phyloP scores from a whole-genome alignment of 2,329 filamentous ascomycete species.

The Cordyceps javanica region DNA sequence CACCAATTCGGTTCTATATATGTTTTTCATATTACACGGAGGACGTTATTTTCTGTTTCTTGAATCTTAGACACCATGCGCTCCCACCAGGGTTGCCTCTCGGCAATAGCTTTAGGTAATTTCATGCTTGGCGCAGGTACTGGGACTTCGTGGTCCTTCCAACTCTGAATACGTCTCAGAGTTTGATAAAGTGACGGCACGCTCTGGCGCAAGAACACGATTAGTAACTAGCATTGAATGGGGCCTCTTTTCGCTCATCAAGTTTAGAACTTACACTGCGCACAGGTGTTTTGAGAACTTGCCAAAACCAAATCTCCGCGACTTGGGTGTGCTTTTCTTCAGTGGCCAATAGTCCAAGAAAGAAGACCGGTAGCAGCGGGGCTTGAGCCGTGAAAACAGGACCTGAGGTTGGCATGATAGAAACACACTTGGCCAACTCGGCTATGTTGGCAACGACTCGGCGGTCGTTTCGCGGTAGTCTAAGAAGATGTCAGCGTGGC shows the following conservation, averaged over 20 bases:
- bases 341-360: conserved; percentile 32
- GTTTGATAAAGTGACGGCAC: conserved; percentile 32
- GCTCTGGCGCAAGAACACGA: conserved; percentile 25
- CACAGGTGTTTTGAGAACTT: conserved; percentile 30
- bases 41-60: conserved; percentile 26
- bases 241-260: not conserved
- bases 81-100: conserved; percentile 35
- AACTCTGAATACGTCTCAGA: conserved; percentile 28
- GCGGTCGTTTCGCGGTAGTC: conserved; percentile 31
- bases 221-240: conserved; percentile 11
- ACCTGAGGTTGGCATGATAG: conserved; percentile 36
- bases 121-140: conserved; percentile 12
- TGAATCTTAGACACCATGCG: conserved; percentile 28
- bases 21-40: conserved; percentile 32
- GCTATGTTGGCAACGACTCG: conserved; percentile 26
- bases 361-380: conserved; percentile 35
- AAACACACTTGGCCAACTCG: conserved; percentile 31
- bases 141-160: conserved; percentile 26
- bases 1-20: too few species aligned
- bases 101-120: conserved; percentile 20
- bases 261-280: conserved; percentile 31
- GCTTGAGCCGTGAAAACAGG: conserved; percentile 35
- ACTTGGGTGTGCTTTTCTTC: conserved; percentile 21
- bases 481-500: conserved; percentile 14
- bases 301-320: conserved; percentile 30